Percentiles rank a stretch among this genome's conserved stretches.
Conservation (phyloP, 1,139 yeast genomes). For the Kodamaea ohmeri region DNA sequence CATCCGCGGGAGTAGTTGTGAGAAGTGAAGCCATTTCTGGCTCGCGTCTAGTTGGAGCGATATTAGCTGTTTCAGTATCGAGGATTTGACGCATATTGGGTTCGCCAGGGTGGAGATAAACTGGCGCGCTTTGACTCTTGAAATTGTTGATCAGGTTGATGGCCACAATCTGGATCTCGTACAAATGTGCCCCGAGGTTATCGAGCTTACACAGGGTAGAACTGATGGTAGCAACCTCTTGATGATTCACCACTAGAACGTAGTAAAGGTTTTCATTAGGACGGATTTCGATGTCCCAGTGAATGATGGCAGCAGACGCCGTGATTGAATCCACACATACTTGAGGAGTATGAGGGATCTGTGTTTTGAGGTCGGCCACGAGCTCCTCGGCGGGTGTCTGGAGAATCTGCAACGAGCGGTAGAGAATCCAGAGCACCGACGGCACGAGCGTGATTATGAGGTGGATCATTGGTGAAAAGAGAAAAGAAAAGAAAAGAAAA, state of each 20-base stretch:
- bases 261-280: constrained; percentile 37
- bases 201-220: constrained; percentile 38
- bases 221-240: constrained; percentile 39
- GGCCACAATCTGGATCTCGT: constrained; percentile 41
- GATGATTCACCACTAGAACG: constrained; percentile 35
- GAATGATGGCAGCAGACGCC: constrained; percentile 32
- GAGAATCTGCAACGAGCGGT: constrained; percentile 37
- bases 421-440: constrained; percentile 41
- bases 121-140: constrained; percentile 35
- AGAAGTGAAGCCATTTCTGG: background rate
- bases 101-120: constrained; percentile 21
- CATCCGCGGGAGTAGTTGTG: constrained; percentile 13
- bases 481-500: background rate
- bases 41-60: background rate
- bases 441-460: constrained; percentile 42
- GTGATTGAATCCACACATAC: constrained; percentile 41
- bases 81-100: constrained; percentile 12
- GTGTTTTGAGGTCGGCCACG: constrained; percentile 37
- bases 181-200: constrained; percentile 30
- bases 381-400: constrained; percentile 39
- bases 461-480: constrained; percentile 31
- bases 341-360: constrained; percentile 42
- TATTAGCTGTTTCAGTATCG: constrained; percentile 1
- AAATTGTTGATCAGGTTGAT: constrained; percentile 38
- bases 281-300: constrained; percentile 41